Evolutionary conservation across 768 basidiomycete species (phyloP).

Genomic region (Xerocomus brunneocitrinus): DNA sequence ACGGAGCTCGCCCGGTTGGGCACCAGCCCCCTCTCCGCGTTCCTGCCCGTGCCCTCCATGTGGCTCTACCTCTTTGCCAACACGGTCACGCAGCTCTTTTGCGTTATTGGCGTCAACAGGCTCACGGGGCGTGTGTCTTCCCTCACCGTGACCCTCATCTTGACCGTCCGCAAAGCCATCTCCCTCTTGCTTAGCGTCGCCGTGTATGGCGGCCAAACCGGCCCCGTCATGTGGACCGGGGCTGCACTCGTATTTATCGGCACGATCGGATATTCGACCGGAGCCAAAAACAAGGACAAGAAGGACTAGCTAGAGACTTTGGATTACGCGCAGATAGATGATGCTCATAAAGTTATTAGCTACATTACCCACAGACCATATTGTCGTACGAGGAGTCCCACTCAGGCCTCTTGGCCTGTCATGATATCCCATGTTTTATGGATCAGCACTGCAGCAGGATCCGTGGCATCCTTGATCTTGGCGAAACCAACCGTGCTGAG

Average conservation of each 20-base stretch:
- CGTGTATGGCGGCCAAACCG: constrained; percentile 39
- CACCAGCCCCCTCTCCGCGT: constrained; percentile 5
- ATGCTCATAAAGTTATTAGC: constrained; percentile 14
- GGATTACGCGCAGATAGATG: constrained; percentile 1
- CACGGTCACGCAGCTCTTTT: constrained; percentile 79
- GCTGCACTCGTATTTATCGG: constrained; percentile 66
- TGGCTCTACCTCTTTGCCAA: constrained; percentile 67
- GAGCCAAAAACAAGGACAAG: constrained; percentile 20
- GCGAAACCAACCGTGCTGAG: constrained; percentile 65
- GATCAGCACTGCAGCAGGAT: constrained; percentile 54
- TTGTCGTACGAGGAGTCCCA: not conserved
- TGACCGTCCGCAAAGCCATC: constrained; percentile 77
- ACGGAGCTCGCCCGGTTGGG: constrained; percentile 15
- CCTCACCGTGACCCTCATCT: constrained; percentile 72
- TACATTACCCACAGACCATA: constrained; percentile 1
- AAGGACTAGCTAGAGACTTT: constrained; percentile 13
- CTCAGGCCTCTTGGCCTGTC: constrained; percentile 52
- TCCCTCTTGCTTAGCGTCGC: constrained; percentile 70
- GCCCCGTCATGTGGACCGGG: constrained; percentile 60
- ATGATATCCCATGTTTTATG: constrained; percentile 69
- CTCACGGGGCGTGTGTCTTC: constrained; percentile 73
- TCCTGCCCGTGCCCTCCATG: constrained; percentile 48
- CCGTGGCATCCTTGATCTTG: constrained; percentile 52
- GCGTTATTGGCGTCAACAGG: constrained; percentile 82
- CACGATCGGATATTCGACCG: constrained; percentile 60